Conservation (phyloP, 2,329 filamentous ascomycete species). For the Colletotrichum sp. region DNA sequence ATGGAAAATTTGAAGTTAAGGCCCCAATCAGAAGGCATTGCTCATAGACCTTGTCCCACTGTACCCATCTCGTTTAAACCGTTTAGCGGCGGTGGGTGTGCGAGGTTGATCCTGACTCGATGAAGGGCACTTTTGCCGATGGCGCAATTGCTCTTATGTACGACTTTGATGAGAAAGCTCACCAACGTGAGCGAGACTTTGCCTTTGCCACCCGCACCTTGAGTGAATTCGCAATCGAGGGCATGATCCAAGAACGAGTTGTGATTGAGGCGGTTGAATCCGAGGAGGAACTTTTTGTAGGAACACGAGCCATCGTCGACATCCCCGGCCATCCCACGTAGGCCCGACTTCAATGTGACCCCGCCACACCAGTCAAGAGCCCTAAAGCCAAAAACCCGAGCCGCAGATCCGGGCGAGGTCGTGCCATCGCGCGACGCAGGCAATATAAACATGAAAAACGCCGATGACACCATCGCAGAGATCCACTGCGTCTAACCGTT, state of each 20-base stretch:
- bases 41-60: not conserved
- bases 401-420: not conserved
- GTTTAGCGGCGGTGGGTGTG: not conserved
- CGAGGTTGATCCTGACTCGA: not conserved
- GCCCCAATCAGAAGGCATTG: not conserved
- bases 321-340: not conserved
- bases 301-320: not conserved
- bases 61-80: not conserved
- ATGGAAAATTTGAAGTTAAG: not conserved
- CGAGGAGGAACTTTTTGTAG: not conserved
- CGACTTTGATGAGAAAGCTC: not conserved
- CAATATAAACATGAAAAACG: not conserved
- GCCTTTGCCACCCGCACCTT: not conserved
- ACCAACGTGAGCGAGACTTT: not conserved
- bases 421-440: not conserved
- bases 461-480: slow-evolving; percentile 15
- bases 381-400: not conserved
- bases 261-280: not conserved
- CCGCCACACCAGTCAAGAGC: not conserved
- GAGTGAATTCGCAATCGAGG: not conserved
- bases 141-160: slow-evolving; percentile 9
- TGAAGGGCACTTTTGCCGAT: slow-evolving; percentile 7
- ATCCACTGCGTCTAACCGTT: not conserved
- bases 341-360: not conserved
- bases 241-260: not conserved